Base-by-base conservation (phyloP, 352 stramenopile species). In the Globisporangium camurandrum region DNA sequence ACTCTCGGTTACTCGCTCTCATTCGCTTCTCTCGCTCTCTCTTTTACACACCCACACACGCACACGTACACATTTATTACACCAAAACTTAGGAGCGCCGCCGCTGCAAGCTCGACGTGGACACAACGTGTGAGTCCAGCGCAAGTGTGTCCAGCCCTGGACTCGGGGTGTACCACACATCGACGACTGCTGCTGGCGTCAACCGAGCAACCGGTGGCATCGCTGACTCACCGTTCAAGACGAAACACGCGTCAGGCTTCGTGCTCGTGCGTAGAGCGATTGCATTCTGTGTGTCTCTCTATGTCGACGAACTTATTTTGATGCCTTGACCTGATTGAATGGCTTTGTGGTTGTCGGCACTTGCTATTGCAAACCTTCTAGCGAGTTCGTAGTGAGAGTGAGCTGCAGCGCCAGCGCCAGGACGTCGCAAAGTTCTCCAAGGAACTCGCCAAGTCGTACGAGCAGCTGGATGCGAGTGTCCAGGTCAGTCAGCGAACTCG, bases 401-500 rank as follows among this genome's bases (percentile, higher is more conserved):
- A 62, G 42, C 24, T 77, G 22, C 55, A 70, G 27, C 51, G 57
- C 12, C 66, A 63, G 46, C 50, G 55, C 14, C 59, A 61, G 34
- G 51, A 70, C 31, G 44, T 51, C 28, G 57, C 53, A 7, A 19
- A 51, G 20, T 61, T 78, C 24, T 84, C 74, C 0, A 80, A 76
- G 27, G 71, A 84, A 34, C 58, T 84, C 27, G 69, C 59, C 22
- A 78, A 69, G 44, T 84, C 71, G 10, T 84, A 84, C 43, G 49
- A 61, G 8, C 37, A 84, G 39, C 49, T 84, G 4, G 53, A 64
- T 38, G 56, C 38, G 2, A 71, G 59, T 16, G 54, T 71, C 19
- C 57, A 74, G 62, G 68, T 78, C 42, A 0, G 47, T 27, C 23
- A 6, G 11, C 30, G n/a, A 34, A 2, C 8, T 34, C 30, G 2